Percentiles rank a stretch among this genome's conserved stretches.
phyloP scores from a whole-genome alignment of 371 early-diverging fungal species.

The Gilbertella persicaria region DNA sequence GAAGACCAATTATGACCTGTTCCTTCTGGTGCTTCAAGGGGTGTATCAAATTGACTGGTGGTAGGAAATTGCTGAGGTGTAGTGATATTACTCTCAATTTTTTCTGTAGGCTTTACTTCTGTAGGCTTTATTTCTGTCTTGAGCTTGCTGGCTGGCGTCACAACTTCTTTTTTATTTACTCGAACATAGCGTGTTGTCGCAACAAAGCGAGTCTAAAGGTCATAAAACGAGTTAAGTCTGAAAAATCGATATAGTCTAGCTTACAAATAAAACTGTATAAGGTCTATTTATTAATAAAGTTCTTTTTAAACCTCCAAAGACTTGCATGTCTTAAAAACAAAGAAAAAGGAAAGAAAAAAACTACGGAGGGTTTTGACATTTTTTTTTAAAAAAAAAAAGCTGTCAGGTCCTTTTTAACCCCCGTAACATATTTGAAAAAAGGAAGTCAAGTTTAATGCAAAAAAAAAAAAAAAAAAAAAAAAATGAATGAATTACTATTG shows the following conservation, averaged over 20 bases:
- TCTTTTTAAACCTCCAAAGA: conserved; percentile 9
- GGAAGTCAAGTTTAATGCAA: too few species aligned
- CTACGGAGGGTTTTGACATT: too few species aligned
- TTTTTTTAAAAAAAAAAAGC: too few species aligned
- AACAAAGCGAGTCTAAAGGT: conserved; percentile 12
- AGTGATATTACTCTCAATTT: too few species aligned
- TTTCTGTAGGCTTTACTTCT: not conserved
- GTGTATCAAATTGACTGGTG: conserved; percentile 20
- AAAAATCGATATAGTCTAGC: not conserved
- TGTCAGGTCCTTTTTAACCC: too few species aligned
- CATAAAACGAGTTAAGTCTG: not conserved
- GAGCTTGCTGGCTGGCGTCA: not conserved
- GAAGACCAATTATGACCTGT: conserved; percentile 64
- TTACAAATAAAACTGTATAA: too few species aligned
- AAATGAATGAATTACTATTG: too few species aligned
- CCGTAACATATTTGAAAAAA: too few species aligned
- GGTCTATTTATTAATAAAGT: not conserved
- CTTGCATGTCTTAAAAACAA: conserved; percentile 6
- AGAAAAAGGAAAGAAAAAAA: not conserved
- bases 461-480: too few species aligned
- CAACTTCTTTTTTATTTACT: conserved; percentile 2
- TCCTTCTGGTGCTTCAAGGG: conserved; percentile 4
- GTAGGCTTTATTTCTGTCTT: not conserved
- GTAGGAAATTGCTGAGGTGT: conserved; percentile 15
- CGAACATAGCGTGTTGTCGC: conserved; percentile 15